Evolutionary conservation across 495 filamentous ascomycete genomes (phyloP).

Genomic region (Xylaria grammica): DNA sequence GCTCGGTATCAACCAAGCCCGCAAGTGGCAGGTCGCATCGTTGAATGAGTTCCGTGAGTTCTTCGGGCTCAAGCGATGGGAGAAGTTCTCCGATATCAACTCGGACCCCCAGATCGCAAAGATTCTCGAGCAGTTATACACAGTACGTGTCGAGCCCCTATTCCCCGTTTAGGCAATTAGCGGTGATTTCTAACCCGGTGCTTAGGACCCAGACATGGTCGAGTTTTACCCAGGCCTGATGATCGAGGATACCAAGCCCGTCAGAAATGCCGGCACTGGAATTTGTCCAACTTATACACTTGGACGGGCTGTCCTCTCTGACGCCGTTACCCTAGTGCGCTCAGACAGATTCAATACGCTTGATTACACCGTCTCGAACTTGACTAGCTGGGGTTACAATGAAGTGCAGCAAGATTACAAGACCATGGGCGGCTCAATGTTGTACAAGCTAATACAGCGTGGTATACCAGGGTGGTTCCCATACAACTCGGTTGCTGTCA

Average conservation of each 20-base stretch:
- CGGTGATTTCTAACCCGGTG: slow-evolving; percentile 39
- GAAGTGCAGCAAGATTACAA: slow-evolving; percentile 70
- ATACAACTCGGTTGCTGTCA: slow-evolving; percentile 71
- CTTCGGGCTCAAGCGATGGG: slow-evolving; percentile 69
- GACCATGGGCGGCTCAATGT: slow-evolving; percentile 70
- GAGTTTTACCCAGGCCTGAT: slow-evolving; percentile 62
- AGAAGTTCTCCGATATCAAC: slow-evolving; percentile 82
- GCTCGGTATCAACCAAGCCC: slow-evolving; percentile 77
- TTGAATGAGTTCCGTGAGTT: slow-evolving; percentile 83
- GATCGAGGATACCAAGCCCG: slow-evolving; percentile 70
- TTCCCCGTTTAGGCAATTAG: neutral
- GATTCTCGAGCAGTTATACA: slow-evolving; percentile 75
- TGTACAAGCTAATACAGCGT: slow-evolving; percentile 74
- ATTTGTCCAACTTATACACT: slow-evolving; percentile 73
- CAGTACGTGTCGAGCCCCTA: slow-evolving; percentile 50
- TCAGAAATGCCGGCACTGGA: slow-evolving; percentile 66
- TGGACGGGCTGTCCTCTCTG: slow-evolving; percentile 75
- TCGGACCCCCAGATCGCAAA: slow-evolving; percentile 74
- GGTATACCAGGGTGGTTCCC: slow-evolving; percentile 76
- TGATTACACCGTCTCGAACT: slow-evolving; percentile 67
- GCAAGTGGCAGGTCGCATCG: slow-evolving; percentile 75
- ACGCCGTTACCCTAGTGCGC: slow-evolving; percentile 78
- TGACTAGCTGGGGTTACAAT: slow-evolving; percentile 81
- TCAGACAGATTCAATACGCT: slow-evolving; percentile 81
- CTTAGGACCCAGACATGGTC: slow-evolving; percentile 61